These are phyloP conservation scores for Amphicarpaea edgeworthii DNA, from an alignment of 306 rosid genomes.

Conservation along the genomic window DNA sequence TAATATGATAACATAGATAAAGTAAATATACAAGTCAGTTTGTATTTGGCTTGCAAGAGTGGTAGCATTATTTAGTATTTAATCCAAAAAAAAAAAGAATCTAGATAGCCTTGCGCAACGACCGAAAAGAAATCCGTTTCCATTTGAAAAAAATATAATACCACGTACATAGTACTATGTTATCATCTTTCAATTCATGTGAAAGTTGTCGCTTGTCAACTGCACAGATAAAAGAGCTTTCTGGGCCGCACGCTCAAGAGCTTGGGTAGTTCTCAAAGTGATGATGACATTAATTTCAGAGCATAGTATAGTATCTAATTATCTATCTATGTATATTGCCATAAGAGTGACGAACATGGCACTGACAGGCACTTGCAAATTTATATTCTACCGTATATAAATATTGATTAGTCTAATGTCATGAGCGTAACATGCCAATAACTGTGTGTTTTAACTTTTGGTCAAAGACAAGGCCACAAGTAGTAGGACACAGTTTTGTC, in stretches of 20 bases:
- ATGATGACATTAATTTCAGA: slow-evolving; percentile 12
- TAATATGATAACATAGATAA: neutral
- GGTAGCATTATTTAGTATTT: neutral
- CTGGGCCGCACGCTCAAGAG: slow-evolving; percentile 5
- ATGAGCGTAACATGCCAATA: slow-evolving; percentile 12
- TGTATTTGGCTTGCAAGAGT: neutral
- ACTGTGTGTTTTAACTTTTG: neutral
- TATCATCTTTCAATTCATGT: slow-evolving; percentile 13
- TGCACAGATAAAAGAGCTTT: slow-evolving; percentile 2
- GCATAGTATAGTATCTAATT: neutral
- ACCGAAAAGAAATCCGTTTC: neutral
- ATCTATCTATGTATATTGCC: neutral
- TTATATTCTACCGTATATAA: slow-evolving; percentile 30
- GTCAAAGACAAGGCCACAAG: slow-evolving; percentile 50
- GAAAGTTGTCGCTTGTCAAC: slow-evolving; percentile 1
- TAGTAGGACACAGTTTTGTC: slow-evolving; percentile 44
- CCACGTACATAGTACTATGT: neutral
- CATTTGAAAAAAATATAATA: neutral
- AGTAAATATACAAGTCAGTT: neutral
- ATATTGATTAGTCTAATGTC: neutral
- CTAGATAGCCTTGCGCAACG: neutral
- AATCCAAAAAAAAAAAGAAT: neutral
- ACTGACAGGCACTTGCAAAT: slow-evolving; percentile 35
- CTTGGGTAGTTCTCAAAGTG: slow-evolving; percentile 15
- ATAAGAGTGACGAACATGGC: neutral